Evolutionary conservation across 2,329 filamentous ascomycete genomes (phyloP).

Genomic region (Fusarium buxicola): DNA sequence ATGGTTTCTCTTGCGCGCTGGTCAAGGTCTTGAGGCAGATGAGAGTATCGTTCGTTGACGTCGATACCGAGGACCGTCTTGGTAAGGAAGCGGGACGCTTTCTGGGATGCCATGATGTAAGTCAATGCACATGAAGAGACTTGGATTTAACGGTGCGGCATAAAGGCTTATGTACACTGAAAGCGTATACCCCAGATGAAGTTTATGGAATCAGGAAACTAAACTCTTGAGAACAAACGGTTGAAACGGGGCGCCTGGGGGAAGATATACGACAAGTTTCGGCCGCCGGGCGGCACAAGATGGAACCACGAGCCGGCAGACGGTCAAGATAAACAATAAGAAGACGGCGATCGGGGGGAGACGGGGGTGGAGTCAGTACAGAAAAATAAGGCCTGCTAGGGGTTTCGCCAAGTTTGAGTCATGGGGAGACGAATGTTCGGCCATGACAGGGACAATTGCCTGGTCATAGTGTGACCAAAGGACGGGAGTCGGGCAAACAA

Average conservation of each 20-base stretch:
- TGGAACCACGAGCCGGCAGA: constrained; percentile 19
- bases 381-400: constrained; percentile 11
- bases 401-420: neutral
- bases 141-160: neutral
- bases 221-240: neutral
- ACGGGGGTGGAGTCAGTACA: constrained; percentile 17
- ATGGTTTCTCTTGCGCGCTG: constrained; percentile 42
- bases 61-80: constrained; percentile 49
- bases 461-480: constrained; percentile 6
- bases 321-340: constrained; percentile 3
- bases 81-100: constrained; percentile 39
- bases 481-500: constrained; percentile 27
- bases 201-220: neutral
- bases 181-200: neutral
- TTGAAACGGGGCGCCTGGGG: constrained; percentile 3
- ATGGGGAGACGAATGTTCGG: constrained; percentile 5
- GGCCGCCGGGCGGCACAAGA: constrained; percentile 24
- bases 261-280: constrained; percentile 28
- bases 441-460: neutral
- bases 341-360: constrained; percentile 9
- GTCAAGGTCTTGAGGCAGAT: constrained; percentile 43
- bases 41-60: constrained; percentile 44
- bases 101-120: constrained; percentile 25
- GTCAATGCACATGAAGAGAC: neutral
- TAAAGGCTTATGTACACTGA: neutral